Base-by-base conservation (phyloP, 2,329 filamentous ascomycete genomes). In the Fusarium dimerum region DNA sequence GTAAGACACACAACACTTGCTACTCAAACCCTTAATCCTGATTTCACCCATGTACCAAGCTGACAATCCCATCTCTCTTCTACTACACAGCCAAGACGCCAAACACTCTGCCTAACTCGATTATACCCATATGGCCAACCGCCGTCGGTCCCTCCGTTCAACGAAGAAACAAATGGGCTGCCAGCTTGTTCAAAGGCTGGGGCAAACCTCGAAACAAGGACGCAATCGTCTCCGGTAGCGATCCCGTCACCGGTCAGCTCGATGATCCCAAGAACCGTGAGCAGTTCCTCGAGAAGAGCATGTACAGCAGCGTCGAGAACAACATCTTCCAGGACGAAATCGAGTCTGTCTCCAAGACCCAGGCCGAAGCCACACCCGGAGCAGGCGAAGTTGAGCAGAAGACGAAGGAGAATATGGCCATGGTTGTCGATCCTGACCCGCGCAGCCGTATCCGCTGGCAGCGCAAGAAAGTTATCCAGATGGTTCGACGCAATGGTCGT, bases 381-480 rank as follows among this genome's bases (percentile, higher is more conserved):
- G 63, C 73, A 67, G 36, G 65, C 57, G 60, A 70, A 40, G 60
- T 64, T 13, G 74, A 75, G 40, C 65, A 72, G 42, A 72, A 74
- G 59, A 72, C 73, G 26, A 67, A 65, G 38, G 76, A 78, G 38
- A 79, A 80, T 61, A 82, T 89, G 76, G 80, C 82, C 50, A 76
- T 81, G 51, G 81, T 82, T 29, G 74, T 90, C 43, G 88, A 96
- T 70, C 94, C 94, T 6, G 83, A 88, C 61, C 92, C 92, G 15
- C 74, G 79, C 42, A 80, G 80, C 51, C 84, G 92, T 52, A 77
- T 85, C 48, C 81, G 86, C 52, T 96, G 89, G 85, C 86, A 96
- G 76, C 82, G 90, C 65, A 91, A 88, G 72, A 91, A 92, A 80
- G 83, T 96, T 40, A 88, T 93, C 50, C 84, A 88, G 61, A 83